Base-by-base conservation (phyloP, 768 basidiomycete species). In the Glaciozyma antarctica region DNA sequence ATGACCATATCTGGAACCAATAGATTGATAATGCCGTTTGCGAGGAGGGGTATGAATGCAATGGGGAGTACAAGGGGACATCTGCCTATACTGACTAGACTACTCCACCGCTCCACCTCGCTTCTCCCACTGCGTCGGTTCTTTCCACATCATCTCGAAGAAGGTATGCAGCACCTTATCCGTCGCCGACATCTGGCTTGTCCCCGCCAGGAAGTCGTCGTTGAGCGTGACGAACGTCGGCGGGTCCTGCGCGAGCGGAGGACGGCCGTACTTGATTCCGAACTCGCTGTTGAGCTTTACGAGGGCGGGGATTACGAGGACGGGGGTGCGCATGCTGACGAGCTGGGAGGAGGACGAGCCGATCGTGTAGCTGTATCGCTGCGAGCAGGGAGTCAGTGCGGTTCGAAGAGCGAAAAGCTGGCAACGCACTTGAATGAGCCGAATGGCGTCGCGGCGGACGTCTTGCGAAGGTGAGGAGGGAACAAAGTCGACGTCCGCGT, bases 251-350 rank as follows among this genome's bases (percentile, higher is more conserved):
- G 80, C 79, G 66, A 80, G 81, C 80, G 82, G 80, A 75, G 83
- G 81, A 79, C 80, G 82, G 2, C 82, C 81, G 54, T 83, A 79
- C 59, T 83, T 68, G 1, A 82, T 81, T 65, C 82, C 81, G 4
- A 68, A 51, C 58, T 82, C 78, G 71, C 77, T 77, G 47, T 75
- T 72, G 21, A 78, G 77, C n/a, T 19, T 41, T 22, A 3, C 4
- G 17, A 56, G 55, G 34, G 55, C 34, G 22, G 21, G 34, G 22
- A 38, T 13, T 5, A 56, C 55, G 38, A 81, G 80, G 66, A 81
- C 81, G 61, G 81, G 80, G 67, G 28, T 51, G 43, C 21, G 43
- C 63, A 68, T 61, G 5, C 43, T 26, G 28, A 58, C 28, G 45
- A 68, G 64, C 8, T n/a, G 51, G 16, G 60, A 61, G 32, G 21